phyloP scores from a whole-genome alignment of 441 rosid genomes.

The Omphalea diandra region DNA sequence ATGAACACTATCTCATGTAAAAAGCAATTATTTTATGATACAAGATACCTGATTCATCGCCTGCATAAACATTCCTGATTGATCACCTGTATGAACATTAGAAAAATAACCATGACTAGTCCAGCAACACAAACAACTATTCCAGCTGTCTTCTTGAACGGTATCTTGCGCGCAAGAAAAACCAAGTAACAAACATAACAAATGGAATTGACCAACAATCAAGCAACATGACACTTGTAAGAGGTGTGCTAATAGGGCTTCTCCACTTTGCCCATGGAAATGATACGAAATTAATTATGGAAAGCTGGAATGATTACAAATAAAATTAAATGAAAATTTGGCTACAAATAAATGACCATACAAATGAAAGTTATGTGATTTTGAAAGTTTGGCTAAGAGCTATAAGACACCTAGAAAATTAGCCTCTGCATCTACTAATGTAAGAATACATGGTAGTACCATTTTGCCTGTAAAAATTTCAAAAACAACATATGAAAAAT shows the following conservation, averaged over 20 bases:
- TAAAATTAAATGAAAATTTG: neutral
- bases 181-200: slow-evolving; percentile 77
- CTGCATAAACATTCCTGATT: slow-evolving; percentile 88
- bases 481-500: neutral
- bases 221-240: slow-evolving; percentile 91
- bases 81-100: slow-evolving; percentile 77
- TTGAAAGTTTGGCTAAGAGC: neutral
- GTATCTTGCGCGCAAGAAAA: slow-evolving; percentile 76
- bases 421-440: slow-evolving; percentile 80
- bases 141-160: slow-evolving; percentile 70
- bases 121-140: slow-evolving; percentile 77
- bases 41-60: too few relatives aligned
- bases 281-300: slow-evolving; percentile 11
- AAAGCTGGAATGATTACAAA: slow-evolving; percentile 4
- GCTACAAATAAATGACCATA: neutral
- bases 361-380: neutral
- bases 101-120: slow-evolving; percentile 77
- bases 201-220: slow-evolving; percentile 96
- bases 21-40: slow-evolving; percentile 8
- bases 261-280: slow-evolving; percentile 57
- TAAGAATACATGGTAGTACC: slow-evolving; percentile 83
- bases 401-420: slow-evolving; percentile 73
- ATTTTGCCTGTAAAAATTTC: slow-evolving; percentile 69
- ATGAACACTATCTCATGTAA: too few relatives aligned
- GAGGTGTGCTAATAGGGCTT: slow-evolving; percentile 92